Base-by-base conservation (phyloP, 768 basidiomycete species). In the Mycena polygramma region DNA sequence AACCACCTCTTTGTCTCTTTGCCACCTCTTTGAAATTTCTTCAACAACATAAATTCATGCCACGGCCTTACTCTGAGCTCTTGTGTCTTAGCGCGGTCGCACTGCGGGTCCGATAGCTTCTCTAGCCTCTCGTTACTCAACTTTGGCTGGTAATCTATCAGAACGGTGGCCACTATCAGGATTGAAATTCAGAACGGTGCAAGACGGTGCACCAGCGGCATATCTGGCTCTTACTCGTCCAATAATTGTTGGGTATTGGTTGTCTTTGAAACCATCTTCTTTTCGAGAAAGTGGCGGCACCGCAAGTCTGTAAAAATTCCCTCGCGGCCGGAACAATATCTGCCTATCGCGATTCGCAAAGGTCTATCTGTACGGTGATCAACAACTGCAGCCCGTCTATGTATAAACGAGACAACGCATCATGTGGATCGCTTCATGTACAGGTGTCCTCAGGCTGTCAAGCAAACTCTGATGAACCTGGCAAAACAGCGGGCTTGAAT, bases 131-230 rank as follows among this genome's bases (percentile, higher is more conserved):
- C 49, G 30, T 52, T 35, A 22, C 6, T 30, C 30, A 30, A 30
- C 30, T 30, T 30, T 30, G 30, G 6, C 37, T 61, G n/a, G 53
- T 15, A 69, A 69, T 69, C n/a, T 69, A 51, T 69, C 68, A 69
- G 26, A 30, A 30, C 30, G 30, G 30, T 3, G 30, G 30, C 30
- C 30, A 30, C 30, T 30, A 30, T 30, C 30, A 30, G 30, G 30
- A 30, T 30, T 30, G 30, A 30, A 30, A 30, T 30, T 30, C 30
- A 30, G 30, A 30, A 30, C 30, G 30, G 30, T 30, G 30, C 30
- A 30, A 30, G 30, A 3, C 30, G 30, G 30, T 30, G 30, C 30
- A 30, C 30, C 6, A 30, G 30, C 30, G 30, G 30, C 30, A 30
- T 30, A 30, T 41, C n/a, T 20, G 17, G 24, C 37, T 61, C 19